Evolutionary conservation across 371 early-diverging fungal genomes (phyloP).

Genomic region (Mucor piriformis): DNA sequence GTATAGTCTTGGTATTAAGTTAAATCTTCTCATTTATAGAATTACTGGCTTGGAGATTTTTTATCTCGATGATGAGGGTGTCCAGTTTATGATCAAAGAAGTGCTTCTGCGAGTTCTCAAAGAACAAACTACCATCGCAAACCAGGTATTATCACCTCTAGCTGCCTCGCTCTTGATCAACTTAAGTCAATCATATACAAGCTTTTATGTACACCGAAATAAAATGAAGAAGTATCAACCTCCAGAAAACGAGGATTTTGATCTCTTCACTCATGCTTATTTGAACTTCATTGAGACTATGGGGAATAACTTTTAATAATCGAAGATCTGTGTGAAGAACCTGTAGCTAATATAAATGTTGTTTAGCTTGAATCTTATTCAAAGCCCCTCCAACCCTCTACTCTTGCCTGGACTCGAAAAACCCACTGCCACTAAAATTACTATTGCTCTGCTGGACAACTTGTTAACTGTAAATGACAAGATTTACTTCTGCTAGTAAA

Average conservation of each 20-base stretch:
- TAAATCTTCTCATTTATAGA: too few species aligned
- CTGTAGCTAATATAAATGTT: constrained; percentile 7
- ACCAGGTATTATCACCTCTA: constrained; percentile 9
- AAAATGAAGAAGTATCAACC: constrained; percentile 13
- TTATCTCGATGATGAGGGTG: too few species aligned
- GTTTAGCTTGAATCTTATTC: constrained; percentile 14
- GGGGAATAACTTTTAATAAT: constrained; percentile 14
- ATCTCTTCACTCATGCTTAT: constrained; percentile 12
- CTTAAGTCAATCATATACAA: constrained; percentile 12
- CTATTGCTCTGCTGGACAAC: constrained; percentile 13
- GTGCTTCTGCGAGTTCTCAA: constrained; percentile 6
- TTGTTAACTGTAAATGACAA: constrained; percentile 19
- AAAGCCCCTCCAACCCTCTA: constrained; percentile 17
- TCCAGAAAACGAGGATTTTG: constrained; percentile 15
- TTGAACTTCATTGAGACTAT: constrained; percentile 18
- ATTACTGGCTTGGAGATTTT: too few species aligned
- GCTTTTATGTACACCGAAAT: constrained; percentile 19
- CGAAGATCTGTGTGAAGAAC: constrained; percentile 7
- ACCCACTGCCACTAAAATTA: constrained; percentile 9
- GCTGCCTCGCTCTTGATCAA: constrained; percentile 13
- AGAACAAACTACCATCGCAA: constrained; percentile 13
- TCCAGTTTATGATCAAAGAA: too few species aligned
- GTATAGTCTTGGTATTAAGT: too few species aligned
- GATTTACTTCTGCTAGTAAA: constrained; percentile 14
- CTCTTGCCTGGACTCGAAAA: constrained; percentile 7